Conservation (phyloP, 805 yeast genomes). For the Kregervanrija pseudodelftensis region DNA sequence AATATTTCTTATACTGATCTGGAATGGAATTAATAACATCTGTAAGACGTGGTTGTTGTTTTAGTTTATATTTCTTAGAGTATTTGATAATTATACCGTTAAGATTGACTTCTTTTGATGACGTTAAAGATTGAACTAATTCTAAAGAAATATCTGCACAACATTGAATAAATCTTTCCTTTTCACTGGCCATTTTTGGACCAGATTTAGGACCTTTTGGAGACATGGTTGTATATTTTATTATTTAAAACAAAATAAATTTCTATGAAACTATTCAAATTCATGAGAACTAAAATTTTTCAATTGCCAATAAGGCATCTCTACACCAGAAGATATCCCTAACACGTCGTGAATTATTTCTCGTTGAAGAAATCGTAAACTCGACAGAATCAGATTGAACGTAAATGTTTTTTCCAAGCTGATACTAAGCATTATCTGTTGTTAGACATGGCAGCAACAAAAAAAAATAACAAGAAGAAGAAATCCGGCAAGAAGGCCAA, state of each 20-base stretch:
- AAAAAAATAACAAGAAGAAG: conserved; percentile 2
- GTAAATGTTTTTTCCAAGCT: no score
- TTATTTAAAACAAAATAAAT: background rate
- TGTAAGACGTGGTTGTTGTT: conserved; percentile 88
- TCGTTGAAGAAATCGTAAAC: no score
- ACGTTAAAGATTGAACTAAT: conserved; percentile 67
- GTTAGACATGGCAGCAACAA: background rate
- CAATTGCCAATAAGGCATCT: background rate
- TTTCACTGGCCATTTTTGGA: conserved; percentile 78
- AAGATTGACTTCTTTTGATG: conserved; percentile 73
- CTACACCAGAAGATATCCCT: background rate
- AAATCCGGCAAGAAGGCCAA: background rate
- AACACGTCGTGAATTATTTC: background rate
- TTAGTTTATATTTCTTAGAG: conserved; percentile 85
- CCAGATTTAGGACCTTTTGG: conserved; percentile 34
- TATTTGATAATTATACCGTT: conserved; percentile 82
- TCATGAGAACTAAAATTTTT: background rate
- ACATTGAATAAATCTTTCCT: conserved; percentile 86
- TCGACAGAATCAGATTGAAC: no score
- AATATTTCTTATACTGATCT: conserved; percentile 86
- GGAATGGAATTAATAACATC: conserved; percentile 95
- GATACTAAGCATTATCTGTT: no score
- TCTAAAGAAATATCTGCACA: conserved; percentile 89
- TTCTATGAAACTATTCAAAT: background rate
- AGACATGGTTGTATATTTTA: background rate